Percentiles rank a stretch among this genome's conserved stretches.
Conservation (phyloP, 176 grass and related monocot genomes). For the Eleusine coracana region DNA sequence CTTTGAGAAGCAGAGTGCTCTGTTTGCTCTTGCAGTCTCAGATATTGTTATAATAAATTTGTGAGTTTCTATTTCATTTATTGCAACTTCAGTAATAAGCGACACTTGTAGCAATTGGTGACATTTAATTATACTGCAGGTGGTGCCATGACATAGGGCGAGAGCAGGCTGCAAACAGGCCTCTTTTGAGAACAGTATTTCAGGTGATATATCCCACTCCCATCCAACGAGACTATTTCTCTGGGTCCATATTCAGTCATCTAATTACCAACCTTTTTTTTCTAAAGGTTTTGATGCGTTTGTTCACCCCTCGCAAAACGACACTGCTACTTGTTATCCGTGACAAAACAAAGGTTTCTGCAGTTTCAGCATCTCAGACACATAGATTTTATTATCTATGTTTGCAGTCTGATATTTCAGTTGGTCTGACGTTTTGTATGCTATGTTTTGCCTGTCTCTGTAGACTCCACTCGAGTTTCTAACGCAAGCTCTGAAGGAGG, state of each 20-base stretch:
- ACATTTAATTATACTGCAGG: conserved; percentile 45
- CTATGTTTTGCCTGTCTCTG: conserved; percentile 34
- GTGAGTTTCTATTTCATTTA: conserved; percentile 48
- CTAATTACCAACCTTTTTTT: conserved; percentile 16
- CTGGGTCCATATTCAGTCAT: conserved; percentile 10
- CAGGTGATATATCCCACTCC: conserved; percentile 44
- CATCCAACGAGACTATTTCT: conserved; percentile 22
- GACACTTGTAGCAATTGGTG: not conserved
- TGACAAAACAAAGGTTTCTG: conserved; percentile 81
- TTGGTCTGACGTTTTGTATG: conserved; percentile 33
- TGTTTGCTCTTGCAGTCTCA: conserved; percentile 85
- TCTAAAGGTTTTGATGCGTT: conserved; percentile 69
- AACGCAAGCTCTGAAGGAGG: conserved; percentile 70
- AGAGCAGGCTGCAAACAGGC: conserved; percentile 79
- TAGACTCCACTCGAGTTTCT: conserved; percentile 87
- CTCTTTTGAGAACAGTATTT: conserved; percentile 83
- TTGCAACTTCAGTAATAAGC: not conserved
- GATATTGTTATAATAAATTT: conserved; percentile 92
- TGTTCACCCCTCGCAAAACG: conserved; percentile 68
- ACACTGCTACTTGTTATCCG: conserved; percentile 81
- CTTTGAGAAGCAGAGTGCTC: conserved; percentile 87
- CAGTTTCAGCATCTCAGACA: conserved; percentile 7
- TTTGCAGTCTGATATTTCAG: conserved; percentile 14
- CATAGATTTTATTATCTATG: not conserved
- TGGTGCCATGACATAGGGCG: conserved; percentile 95